Conservation (phyloP, 768 basidiomycete genomes). For the Tricholoma flavovirens region DNA sequence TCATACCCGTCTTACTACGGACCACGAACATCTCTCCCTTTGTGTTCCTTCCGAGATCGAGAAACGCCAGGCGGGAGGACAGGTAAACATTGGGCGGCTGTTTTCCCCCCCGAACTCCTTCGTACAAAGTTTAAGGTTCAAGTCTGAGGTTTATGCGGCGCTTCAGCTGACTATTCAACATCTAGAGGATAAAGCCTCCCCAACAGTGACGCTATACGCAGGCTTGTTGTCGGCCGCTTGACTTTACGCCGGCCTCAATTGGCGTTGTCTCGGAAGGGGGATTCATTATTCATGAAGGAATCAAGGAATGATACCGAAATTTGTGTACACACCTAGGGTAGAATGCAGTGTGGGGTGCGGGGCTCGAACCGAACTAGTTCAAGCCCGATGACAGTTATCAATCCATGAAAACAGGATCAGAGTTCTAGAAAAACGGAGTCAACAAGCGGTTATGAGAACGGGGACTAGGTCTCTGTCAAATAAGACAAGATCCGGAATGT, state of each 20-base stretch:
- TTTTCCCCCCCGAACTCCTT: not conserved
- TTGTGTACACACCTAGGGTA: not conserved
- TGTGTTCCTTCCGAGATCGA: not conserved
- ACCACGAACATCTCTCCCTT: not conserved
- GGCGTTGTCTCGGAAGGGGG: constrained; percentile 2
- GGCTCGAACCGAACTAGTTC: not conserved
- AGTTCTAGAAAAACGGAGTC: constrained; percentile 5
- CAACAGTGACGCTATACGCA: not conserved
- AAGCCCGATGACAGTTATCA: not conserved
- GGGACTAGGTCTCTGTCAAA: constrained; percentile 3
- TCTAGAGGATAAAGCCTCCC: not conserved
- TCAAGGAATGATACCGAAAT: constrained; percentile 2
- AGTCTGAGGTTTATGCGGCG: not conserved
- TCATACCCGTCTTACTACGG: not conserved
- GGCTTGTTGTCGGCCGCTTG: not conserved
- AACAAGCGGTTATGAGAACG: constrained; percentile 5
- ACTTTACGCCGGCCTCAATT: not conserved
- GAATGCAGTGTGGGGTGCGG: constrained; percentile 4
- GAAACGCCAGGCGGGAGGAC: not conserved
- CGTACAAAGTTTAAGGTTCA: not conserved
- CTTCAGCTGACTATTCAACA: not conserved
- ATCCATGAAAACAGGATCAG: constrained; percentile 1
- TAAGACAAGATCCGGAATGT: constrained; percentile 6
- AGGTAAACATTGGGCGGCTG: not conserved
- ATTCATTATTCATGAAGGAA: constrained; percentile 7